Base-by-base conservation (phyloP, 2,329 filamentous ascomycete genomes). In the Fusarium clavum region DNA sequence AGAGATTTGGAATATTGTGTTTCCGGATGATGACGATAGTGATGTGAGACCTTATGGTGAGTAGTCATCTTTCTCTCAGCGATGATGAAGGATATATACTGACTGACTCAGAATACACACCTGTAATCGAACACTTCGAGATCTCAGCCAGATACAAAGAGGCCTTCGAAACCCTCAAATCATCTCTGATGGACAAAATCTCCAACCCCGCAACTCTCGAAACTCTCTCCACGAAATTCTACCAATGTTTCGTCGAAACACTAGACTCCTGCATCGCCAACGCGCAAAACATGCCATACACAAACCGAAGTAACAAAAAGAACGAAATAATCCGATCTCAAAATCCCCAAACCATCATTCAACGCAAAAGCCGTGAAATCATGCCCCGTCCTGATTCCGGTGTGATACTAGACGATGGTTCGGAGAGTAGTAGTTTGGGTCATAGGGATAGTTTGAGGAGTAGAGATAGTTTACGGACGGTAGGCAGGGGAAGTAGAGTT, bases 91-190 rank as follows among this genome's bases (percentile, higher is more conserved):
- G n/a, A n/a, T n/a, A n/a, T n/a, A n/a, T n/a, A n/a, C n/a, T n/a
- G n/a, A n/a, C n/a, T n/a, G n/a, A n/a, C n/a, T 2, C n/a, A 82
- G 80, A 81, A 27, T 82, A 78, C 49, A 80, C 77, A 0, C 81
- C 81, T 1, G 80, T 82, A 0, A 81, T 82, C 18, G 81, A 82
- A 60, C 81, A 82, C 47, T 82, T 82, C 25, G 81, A 82, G 58
- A 66, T 82, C 9, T 78, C 78, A 2, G 61, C 70, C 0, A 73
- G 76, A 9, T 82, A 81, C 52, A 72, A 81, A 13, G 57, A 70
- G 14, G 77, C 79, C 2, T 80, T 82, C 44, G 70, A 78, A 6
- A 67, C 70, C 11, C 74, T 82, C 1, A 78, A 79, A 27, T 40
- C 70, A 3, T 79, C 76, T 1, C 76, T 82, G 1, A 75, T 77